Evolutionary conservation across 495 filamentous ascomycete species (phyloP).

Genomic region (Emericellopsis terricola): DNA sequence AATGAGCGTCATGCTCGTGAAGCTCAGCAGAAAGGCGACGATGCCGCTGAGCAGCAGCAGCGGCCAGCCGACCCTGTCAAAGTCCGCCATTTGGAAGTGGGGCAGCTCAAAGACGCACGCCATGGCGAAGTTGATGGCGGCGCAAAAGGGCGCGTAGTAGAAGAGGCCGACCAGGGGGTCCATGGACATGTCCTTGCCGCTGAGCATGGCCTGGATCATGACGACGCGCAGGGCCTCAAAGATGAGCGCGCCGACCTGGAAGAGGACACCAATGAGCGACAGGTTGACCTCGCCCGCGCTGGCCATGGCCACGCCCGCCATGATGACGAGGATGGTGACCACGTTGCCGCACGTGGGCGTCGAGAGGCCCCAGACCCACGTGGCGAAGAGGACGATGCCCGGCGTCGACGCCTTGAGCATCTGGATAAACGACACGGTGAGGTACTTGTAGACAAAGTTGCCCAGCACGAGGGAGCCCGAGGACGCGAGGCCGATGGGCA

Average conservation of each 20-base stretch:
- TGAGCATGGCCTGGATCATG: conserved; percentile 58
- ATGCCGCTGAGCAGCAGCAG: conserved; percentile 45
- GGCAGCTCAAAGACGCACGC: conserved; percentile 41
- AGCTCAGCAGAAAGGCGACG: conserved; percentile 60
- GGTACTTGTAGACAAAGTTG: conserved; percentile 57
- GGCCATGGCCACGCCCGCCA: conserved; percentile 52
- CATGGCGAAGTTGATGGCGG: conserved; percentile 50
- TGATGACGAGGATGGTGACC: conserved; percentile 55
- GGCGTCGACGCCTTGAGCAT: conserved; percentile 67
- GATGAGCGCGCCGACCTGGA: conserved; percentile 48
- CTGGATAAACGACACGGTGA: conserved; percentile 64
- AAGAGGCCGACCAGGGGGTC: conserved; percentile 71
- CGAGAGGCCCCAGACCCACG: conserved; percentile 46
- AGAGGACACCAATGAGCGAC: conserved; percentile 45
- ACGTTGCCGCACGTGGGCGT: conserved; percentile 39
- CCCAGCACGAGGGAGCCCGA: conserved; percentile 52
- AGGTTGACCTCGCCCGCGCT: conserved; percentile 65
- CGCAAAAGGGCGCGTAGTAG: conserved; percentile 69
- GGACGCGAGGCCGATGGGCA: conserved; percentile 60
- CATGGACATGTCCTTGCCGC: conserved; percentile 52
- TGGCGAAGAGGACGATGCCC: conserved; percentile 45
- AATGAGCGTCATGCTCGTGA: conserved; percentile 63
- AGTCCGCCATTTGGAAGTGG: conserved; percentile 30
- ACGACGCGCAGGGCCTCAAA: conserved; percentile 61
- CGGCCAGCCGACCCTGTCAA: conserved; percentile 36